phyloP scores from a whole-genome alignment of 352 stramenopile genomes.

The Globisporangium canariense region DNA sequence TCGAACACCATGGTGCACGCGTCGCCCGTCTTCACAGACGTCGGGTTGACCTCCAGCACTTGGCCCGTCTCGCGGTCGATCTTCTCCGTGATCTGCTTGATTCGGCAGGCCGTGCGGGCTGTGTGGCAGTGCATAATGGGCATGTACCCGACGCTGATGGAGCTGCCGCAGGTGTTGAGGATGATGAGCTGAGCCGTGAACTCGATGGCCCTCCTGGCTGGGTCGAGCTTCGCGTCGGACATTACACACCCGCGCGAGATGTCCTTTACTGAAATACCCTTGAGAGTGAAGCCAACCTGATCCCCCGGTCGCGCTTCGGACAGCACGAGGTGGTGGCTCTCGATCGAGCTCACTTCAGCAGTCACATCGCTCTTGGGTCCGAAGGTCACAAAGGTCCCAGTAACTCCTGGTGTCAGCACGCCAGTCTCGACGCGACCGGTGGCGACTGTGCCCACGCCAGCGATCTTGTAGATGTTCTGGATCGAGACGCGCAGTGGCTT shows the following conservation, averaged over 20 bases:
- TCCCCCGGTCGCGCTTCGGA: constrained; percentile 91
- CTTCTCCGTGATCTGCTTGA: constrained; percentile 94
- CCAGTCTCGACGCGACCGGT: constrained; percentile 97
- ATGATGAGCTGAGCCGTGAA: constrained; percentile 97
- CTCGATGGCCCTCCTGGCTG: constrained; percentile 67
- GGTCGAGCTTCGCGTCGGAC: constrained; percentile 93
- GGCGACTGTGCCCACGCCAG: constrained; percentile 94
- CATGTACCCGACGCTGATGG: constrained; percentile 92
- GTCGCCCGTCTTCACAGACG: constrained; percentile 96
- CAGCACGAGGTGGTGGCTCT: constrained; percentile 96
- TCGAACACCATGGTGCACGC: too few species aligned
- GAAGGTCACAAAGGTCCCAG: constrained; percentile 91
- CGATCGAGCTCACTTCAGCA: constrained; percentile 95
- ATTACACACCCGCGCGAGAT: constrained; percentile 93
- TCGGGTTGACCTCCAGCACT: constrained; percentile 91
- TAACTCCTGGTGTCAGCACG: constrained; percentile 79
- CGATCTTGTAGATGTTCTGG: constrained; percentile 98
- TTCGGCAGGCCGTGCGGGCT: constrained; percentile 94
- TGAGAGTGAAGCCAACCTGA: constrained; percentile 98
- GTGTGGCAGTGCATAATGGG: constrained; percentile 98
- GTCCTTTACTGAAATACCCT: constrained; percentile 95
- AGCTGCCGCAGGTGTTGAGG: constrained; percentile 93
- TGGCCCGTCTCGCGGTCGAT: constrained; percentile 96
- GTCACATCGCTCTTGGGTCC: constrained; percentile 61
- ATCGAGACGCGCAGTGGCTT: constrained; percentile 96